These are phyloP conservation scores for Cicer yamashitae DNA, from an alignment of 306 rosid genomes.

Conservation along the genomic window DNA sequence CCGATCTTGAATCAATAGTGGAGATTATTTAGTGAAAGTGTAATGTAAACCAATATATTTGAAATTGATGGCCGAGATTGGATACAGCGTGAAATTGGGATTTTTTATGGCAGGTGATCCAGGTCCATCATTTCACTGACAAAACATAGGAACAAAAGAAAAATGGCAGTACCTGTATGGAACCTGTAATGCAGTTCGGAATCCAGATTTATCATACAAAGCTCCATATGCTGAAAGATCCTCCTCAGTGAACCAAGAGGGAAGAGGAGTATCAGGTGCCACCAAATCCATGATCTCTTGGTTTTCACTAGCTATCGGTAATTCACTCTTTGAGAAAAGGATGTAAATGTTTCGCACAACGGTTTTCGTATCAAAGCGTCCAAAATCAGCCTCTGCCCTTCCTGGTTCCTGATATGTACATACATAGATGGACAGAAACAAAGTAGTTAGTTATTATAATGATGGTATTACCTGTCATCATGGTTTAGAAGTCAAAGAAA, in stretches of 20 bases:
- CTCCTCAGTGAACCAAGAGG: constrained; percentile 79
- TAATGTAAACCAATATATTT: no score
- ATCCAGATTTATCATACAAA: constrained; percentile 79
- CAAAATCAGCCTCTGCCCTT: constrained; percentile 85
- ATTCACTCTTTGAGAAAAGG: constrained; percentile 75
- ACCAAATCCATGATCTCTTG: constrained; percentile 93
- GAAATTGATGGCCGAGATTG: no score
- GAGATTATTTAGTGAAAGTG: no score
- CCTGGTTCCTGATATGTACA: constrained; percentile 66
- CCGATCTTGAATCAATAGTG: no score
- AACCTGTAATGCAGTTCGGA: constrained; percentile 70
- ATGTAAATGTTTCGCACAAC: constrained; percentile 73
- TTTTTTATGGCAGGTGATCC: no score
- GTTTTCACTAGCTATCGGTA: constrained; percentile 75
- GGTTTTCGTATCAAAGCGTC: constrained; percentile 70
- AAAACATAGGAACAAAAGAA: background rate
- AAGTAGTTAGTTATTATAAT: constrained; percentile 1
- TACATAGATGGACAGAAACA: constrained; percentile 16
- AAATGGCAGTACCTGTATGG: constrained; percentile 67
- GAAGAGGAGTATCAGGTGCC: constrained; percentile 72
- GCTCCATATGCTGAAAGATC: constrained; percentile 70
- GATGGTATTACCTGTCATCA: background rate
- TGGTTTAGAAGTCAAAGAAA: background rate
- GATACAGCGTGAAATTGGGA: no score
- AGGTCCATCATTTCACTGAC: background rate